Evolutionary conservation across 2,329 filamentous ascomycete species (phyloP).

Genomic region (Aspergillus ibericus): DNA sequence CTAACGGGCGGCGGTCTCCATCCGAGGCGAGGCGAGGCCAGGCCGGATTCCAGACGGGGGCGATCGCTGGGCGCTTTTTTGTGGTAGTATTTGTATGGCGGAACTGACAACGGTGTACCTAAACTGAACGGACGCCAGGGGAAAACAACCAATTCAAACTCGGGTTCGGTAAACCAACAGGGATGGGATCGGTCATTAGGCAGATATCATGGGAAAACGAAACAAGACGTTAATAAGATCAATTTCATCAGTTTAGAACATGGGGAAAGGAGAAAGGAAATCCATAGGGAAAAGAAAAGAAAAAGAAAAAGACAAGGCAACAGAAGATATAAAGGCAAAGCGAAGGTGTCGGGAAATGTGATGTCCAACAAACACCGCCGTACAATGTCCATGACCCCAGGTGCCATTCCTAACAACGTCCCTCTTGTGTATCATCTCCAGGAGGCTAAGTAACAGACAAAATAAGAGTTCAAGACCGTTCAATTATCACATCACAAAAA

Average conservation of each 20-base stretch:
- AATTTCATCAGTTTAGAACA: constrained; percentile 22
- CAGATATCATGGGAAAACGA: neutral
- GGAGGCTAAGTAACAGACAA: constrained; percentile 37
- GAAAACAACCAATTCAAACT: neutral
- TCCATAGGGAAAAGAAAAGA: constrained; percentile 19
- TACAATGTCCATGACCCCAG: constrained; percentile 26
- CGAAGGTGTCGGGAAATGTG: constrained; percentile 15
- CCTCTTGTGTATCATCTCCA: constrained; percentile 36
- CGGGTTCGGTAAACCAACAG: neutral
- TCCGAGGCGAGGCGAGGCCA: neutral
- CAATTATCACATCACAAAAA: constrained; percentile 41
- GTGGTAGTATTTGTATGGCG: neutral
- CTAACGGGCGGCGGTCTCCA: neutral
- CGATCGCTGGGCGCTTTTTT: neutral
- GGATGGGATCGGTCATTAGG: neutral
- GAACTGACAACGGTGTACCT: neutral
- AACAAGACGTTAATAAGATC: constrained; percentile 3
- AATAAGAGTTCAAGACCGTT: constrained; percentile 39
- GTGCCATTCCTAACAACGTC: constrained; percentile 31
- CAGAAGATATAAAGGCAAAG: constrained; percentile 10
- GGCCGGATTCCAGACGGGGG: neutral
- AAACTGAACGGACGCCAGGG: neutral
- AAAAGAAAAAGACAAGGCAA: constrained; percentile 18
- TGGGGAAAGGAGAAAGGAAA: constrained; percentile 21
- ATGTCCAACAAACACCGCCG: constrained; percentile 27